A percentile compares a stretch with the other conserved stretches of the same genome.
Evolutionary conservation across 768 basidiomycete species (phyloP).

Genomic region (Auricularia heimuer): DNA sequence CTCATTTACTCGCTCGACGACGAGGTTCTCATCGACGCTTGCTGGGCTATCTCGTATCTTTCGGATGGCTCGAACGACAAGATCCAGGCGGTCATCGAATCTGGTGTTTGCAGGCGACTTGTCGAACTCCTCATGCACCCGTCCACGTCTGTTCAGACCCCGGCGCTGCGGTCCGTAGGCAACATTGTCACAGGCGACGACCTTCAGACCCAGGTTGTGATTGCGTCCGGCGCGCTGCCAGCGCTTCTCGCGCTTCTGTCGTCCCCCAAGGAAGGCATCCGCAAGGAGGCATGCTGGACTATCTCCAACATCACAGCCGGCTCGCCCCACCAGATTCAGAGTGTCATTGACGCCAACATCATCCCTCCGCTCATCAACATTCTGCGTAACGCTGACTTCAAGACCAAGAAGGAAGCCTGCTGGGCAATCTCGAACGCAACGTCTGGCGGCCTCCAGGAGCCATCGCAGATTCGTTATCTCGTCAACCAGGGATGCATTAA

Average conservation of each 20-base stretch:
- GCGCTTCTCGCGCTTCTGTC: constrained; percentile 88
- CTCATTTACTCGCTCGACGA: constrained; percentile 39
- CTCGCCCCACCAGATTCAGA: constrained; percentile 89
- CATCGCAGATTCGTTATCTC: constrained; percentile 93
- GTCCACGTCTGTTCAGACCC: constrained; percentile 86
- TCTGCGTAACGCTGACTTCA: constrained; percentile 95
- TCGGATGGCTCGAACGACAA: constrained; percentile 34
- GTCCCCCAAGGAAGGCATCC: constrained; percentile 96
- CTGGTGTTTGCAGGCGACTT: constrained; percentile 34
- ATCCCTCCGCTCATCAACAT: constrained; percentile 98
- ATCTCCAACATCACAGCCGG: constrained; percentile 99
- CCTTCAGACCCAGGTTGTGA: constrained; percentile 97
- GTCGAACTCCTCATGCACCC: constrained; percentile 33
- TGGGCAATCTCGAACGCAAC: constrained; percentile 99
- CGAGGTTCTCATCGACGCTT: constrained; percentile 37
- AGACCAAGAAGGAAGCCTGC: constrained; percentile 98
- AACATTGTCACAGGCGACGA: constrained; percentile 99
- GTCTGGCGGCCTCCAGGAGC: constrained; percentile 93
- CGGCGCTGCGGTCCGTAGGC: constrained; percentile 94
- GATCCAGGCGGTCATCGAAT: constrained; percentile 38
- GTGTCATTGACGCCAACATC: constrained; percentile 85
- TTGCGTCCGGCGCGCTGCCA: constrained; percentile 93
- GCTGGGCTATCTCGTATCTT: constrained; percentile 40
- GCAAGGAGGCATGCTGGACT: constrained; percentile 99
- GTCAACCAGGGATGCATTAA: constrained; percentile 98